A percentile compares a stretch with the other conserved stretches of the same genome.
These are phyloP conservation scores for Geranium incanum DNA, from an alignment of 441 rosid genomes.

Conservation along the genomic window DNA sequence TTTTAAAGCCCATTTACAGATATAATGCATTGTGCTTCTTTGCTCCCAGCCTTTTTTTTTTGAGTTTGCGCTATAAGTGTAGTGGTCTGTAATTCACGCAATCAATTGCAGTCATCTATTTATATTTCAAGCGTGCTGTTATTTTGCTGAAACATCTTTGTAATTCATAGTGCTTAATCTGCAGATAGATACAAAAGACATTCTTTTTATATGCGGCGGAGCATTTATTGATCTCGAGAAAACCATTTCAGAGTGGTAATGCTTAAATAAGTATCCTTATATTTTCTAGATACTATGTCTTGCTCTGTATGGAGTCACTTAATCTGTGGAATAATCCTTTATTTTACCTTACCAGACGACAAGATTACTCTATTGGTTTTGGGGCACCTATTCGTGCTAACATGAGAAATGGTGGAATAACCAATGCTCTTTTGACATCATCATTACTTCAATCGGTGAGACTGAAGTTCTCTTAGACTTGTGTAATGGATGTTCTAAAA, in stretches of 20 bases:
- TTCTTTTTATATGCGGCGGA: conserved; percentile 48
- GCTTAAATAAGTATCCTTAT: conserved; percentile 11
- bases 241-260: conserved; percentile 87
- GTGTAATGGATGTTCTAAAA: not conserved
- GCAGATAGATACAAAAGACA: conserved; percentile 87
- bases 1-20: not conserved
- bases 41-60: no score
- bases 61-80: no score
- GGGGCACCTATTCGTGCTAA: conserved; percentile 96
- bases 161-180: conserved; percentile 15
- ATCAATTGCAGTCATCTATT: no score
- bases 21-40: no score
- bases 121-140: no score
- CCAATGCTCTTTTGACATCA: conserved; percentile 62
- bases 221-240: conserved; percentile 68
- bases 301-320: conserved; percentile 19
- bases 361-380: conserved; percentile 91
- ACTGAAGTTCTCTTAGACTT: conserved; percentile 12
- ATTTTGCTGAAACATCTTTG: not conserved
- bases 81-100: no score
- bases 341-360: conserved; percentile 45
- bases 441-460: conserved; percentile 84
- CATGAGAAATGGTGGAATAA: conserved; percentile 69
- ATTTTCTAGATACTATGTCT: conserved; percentile 6
- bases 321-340: conserved; percentile 16